Percentiles rank a stretch among this genome's conserved stretches.
Conservation (phyloP, 371 early-diverging fungal genomes). For the Mucor irregularis region DNA sequence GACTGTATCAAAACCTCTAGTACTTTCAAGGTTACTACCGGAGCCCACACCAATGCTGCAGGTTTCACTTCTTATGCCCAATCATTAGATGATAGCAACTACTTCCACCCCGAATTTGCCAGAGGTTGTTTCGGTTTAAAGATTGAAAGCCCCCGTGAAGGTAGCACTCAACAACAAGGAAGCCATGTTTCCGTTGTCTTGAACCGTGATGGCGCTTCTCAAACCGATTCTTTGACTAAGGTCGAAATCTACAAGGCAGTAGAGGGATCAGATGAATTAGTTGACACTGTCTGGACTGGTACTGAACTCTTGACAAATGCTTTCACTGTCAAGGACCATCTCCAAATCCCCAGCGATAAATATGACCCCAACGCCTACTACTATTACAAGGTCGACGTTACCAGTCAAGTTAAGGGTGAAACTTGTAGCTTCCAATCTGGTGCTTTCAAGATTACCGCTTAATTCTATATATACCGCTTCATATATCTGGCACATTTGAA, state of each 20-base stretch:
- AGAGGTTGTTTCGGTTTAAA: conserved; percentile 48
- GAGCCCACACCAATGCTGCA: conserved; percentile 56
- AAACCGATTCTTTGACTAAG: conserved; percentile 35
- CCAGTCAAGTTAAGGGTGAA: conserved; percentile 14
- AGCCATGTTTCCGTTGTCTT: conserved; percentile 33
- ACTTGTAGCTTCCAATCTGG: conserved; percentile 28
- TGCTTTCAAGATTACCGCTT: conserved; percentile 28
- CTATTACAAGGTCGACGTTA: conserved; percentile 29
- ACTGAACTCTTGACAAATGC: conserved; percentile 27
- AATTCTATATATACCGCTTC: too few species aligned
- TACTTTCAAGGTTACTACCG: conserved; percentile 62
- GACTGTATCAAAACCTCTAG: conserved; percentile 55
- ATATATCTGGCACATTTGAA: too few species aligned
- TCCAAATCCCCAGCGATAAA: conserved; percentile 14
- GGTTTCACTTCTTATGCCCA: conserved; percentile 51
- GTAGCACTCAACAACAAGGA: conserved; percentile 22
- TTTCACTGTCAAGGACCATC: conserved; percentile 45
- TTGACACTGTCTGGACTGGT: conserved; percentile 34
- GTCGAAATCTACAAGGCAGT: conserved; percentile 47
- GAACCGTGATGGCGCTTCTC: conserved; percentile 39
- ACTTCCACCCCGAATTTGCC: conserved; percentile 32
- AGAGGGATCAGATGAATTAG: conserved; percentile 13
- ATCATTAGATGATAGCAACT: conserved; percentile 29
- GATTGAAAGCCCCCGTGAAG: conserved; percentile 35
- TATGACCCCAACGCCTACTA: conserved; percentile 26